Conservation (phyloP, 2,329 filamentous ascomycete species). For the Botrytis galanthina region DNA sequence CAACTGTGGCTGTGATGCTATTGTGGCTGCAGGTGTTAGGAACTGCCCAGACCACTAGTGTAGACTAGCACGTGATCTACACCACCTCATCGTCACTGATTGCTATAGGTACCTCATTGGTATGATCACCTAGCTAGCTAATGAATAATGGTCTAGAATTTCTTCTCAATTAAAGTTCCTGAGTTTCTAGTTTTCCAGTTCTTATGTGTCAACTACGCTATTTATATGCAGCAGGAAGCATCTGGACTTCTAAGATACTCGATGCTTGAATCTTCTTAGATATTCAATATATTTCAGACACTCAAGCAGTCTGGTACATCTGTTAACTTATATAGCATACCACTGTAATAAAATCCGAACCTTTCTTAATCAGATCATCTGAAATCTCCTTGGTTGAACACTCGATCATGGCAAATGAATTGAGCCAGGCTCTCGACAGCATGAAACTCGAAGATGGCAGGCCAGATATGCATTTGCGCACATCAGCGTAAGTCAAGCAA, state of each 20-base stretch:
- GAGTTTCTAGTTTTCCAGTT: background rate
- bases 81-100: background rate
- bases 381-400: background rate
- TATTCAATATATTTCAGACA: background rate
- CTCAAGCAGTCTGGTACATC: background rate
- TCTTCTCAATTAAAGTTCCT: background rate
- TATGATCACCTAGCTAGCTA: background rate
- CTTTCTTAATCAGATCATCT: background rate
- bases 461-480: constrained; percentile 10
- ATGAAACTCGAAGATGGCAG: constrained; percentile 13
- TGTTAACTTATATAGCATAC: background rate
- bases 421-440: background rate
- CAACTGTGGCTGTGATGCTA: background rate
- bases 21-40: background rate
- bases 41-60: background rate
- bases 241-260: background rate
- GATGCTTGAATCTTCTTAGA: background rate
- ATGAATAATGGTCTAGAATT: background rate
- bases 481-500: constrained; percentile 7
- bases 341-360: background rate
- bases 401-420: constrained; percentile 7
- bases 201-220: background rate
- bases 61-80: background rate
- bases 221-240: background rate
- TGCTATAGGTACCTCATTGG: background rate